phyloP scores from a whole-genome alignment of 805 yeast genomes.

The Metschnikowia kofuensis region DNA sequence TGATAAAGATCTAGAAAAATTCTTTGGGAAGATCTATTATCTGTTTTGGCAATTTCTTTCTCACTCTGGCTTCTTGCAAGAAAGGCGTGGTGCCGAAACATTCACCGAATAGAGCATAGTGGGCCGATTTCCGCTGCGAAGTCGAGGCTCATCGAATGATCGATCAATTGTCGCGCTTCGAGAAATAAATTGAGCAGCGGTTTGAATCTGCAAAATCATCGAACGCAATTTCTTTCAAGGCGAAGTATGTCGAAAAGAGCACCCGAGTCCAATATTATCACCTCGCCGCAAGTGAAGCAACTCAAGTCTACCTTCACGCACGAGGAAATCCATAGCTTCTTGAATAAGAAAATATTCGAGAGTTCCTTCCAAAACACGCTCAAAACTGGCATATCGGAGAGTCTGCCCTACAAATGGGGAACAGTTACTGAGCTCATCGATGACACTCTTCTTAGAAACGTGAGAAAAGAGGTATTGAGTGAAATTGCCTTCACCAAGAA shows the following conservation, averaged over 20 bases:
- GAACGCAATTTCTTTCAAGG: too few species aligned
- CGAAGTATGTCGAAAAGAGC: constrained; percentile 14
- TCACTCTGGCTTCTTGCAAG: too few species aligned
- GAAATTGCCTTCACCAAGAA: constrained; percentile 90
- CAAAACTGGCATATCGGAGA: constrained; percentile 43
- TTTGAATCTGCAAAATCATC: too few species aligned
- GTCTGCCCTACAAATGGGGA: constrained; percentile 90
- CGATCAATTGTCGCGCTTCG: background rate
- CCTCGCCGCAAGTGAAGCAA: constrained; percentile 1
- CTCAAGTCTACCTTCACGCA: constrained; percentile 19
- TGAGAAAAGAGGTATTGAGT: constrained; percentile 76
- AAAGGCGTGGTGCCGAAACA: too few species aligned
- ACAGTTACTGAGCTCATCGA: constrained; percentile 69
- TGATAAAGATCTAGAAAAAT: too few species aligned
- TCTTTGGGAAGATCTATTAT: too few species aligned
- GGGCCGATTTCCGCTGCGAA: constrained; percentile 1
- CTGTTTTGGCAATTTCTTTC: too few species aligned
- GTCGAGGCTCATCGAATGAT: background rate
- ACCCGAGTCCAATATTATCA: background rate
- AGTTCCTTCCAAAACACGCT: constrained; percentile 38
- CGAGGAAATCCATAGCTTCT: constrained; percentile 39
- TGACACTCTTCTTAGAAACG: constrained; percentile 72
- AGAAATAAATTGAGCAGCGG: too few species aligned
- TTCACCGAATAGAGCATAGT: background rate
- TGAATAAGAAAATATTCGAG: constrained; percentile 50